Evolutionary conservation across 2,329 filamentous ascomycete genomes (phyloP), one percentile per base, ranked within the genome.

Genomic region (Thermochaetoides dissita): DNA sequence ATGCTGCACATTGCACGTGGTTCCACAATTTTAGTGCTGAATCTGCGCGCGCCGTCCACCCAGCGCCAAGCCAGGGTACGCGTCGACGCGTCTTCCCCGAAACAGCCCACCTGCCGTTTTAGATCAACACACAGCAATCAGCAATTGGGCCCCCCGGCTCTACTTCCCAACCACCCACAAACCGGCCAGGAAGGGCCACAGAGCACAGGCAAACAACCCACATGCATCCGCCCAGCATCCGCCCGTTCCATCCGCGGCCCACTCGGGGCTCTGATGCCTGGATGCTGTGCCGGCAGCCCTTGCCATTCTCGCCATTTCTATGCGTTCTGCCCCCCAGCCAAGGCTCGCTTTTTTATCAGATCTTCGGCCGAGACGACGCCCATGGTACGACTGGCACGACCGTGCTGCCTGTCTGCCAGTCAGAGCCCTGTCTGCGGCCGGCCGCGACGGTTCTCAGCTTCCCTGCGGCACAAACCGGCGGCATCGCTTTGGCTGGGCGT

Each of bases 1-100:
- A 51, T 52, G 49, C 37, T 37, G 44, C 48, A 46, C 47, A 47
- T 46, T n/a, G 45, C 39, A 50, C 43, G 46, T 44, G 48, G 51
- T 42, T 42, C 48, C 49, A 52, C 50, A 38, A 36, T 41, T 24
- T 24, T 24, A 24, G 17, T 24, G 35, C 36, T 42, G 45, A 49
- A 50, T 44, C 43, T 49, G 39, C 41, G 42, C 40, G 39, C 17
- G 17, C 17, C 17, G 17, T 5, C 5, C 17, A 24, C 17, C 17
- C 5, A 24, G 17, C 17, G 17, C 17, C 3, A 5, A 24, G 17
- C 17, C 17, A 24, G 46, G 49, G 38, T 49, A 43, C 51, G 48
- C 48, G 48, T 49, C 45, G 40, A 53, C 51, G 49, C 47, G 48
- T 45, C 44, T 47, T 41, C 17, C 17, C 17, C 17, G 17, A 24